These are phyloP conservation scores for Solanum bukasovii DNA, from an alignment of 257 asterid genomes.

Conservation along the genomic window DNA sequence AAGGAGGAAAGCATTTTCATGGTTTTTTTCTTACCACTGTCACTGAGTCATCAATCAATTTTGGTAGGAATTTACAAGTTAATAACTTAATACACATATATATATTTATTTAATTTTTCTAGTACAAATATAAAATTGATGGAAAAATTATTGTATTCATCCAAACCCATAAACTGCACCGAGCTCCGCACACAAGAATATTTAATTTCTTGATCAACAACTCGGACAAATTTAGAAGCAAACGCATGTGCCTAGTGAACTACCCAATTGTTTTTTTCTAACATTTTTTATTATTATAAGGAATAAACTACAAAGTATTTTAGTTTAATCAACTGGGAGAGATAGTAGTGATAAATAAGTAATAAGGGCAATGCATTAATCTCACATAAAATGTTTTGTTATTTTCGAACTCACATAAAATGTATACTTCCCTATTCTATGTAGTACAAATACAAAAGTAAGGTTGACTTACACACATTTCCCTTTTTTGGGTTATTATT, in stretches of 20 bases:
- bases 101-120: too few relatives aligned
- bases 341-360: not conserved
- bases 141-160: accelerated
- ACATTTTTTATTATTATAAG: not conserved
- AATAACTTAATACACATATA: too few relatives aligned
- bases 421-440: not conserved
- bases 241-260: not conserved
- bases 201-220: not conserved
- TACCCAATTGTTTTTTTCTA: not conserved
- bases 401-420: too few relatives aligned
- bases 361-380: not conserved
- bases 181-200: not conserved
- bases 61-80: too few relatives aligned
- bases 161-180: accelerated
- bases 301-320: not conserved
- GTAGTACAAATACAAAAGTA: not conserved
- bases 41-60: too few relatives aligned
- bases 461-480: not conserved
- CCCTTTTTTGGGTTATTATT: not conserved
- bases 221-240: not conserved
- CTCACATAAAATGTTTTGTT: not conserved
- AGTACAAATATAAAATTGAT: too few relatives aligned
- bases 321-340: too few relatives aligned
- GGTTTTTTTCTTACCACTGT: too few relatives aligned
- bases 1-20: too few relatives aligned